phyloP scores from a whole-genome alignment of 495 filamentous ascomycete species.

The Tetracladium setigerum region DNA sequence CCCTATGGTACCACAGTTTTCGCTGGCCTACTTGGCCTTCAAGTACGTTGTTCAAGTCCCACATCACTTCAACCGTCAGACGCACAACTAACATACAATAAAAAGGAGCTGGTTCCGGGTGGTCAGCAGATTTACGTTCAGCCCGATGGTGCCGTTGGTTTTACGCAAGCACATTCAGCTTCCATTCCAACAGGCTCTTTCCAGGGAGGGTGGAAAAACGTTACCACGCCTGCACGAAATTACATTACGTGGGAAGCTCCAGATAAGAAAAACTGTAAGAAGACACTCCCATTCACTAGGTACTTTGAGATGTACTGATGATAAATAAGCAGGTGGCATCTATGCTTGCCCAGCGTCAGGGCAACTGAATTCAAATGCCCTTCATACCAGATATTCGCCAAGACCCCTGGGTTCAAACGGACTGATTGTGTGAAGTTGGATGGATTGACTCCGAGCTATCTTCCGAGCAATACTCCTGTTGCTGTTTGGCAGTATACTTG shows the following conservation, averaged over 20 bases:
- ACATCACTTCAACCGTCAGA: not conserved
- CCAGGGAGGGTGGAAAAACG: slow-evolving; percentile 33
- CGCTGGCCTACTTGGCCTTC: slow-evolving; percentile 4
- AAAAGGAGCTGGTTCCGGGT: slow-evolving; percentile 54
- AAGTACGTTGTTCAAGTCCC: not conserved
- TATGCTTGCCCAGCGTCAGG: slow-evolving; percentile 4
- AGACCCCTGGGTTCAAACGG: slow-evolving; percentile 11
- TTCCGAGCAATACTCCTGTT: not conserved
- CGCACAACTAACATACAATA: not conserved
- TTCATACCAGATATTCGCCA: slow-evolving; percentile 9
- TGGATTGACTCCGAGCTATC: slow-evolving; percentile 3
- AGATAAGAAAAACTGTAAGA: not conserved
- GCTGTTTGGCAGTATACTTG: slow-evolving; percentile 13
- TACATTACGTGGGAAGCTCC: slow-evolving; percentile 9
- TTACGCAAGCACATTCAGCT: slow-evolving; percentile 54
- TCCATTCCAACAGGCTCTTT: slow-evolving; percentile 46
- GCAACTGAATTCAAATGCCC: not conserved
- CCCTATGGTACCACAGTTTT: not conserved
- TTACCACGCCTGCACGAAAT: not conserved
- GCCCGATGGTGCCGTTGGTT: slow-evolving; percentile 47
- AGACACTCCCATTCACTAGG: not conserved
- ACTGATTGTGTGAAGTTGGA: slow-evolving; percentile 9
- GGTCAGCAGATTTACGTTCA: slow-evolving; percentile 58
- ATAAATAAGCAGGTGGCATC: slow-evolving; percentile 9
- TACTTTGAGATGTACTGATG: not conserved